Percentiles rank a stretch among this genome's conserved stretches.
phyloP scores from a whole-genome alignment of 139 green algal species.

The Edaphochlamys debaryana region DNA sequence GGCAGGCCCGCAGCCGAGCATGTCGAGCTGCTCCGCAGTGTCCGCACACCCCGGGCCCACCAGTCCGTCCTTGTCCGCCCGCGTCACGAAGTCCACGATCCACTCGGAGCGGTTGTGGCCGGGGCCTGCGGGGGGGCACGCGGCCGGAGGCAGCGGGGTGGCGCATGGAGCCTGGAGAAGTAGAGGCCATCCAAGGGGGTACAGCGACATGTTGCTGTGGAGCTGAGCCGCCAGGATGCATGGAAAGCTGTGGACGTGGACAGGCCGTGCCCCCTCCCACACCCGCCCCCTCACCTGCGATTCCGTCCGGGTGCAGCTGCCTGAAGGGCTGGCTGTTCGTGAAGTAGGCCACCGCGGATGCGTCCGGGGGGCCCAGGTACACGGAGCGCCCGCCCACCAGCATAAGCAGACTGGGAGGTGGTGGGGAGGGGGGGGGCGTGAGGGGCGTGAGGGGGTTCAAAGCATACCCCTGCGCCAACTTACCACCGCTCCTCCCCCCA shows the following conservation, averaged over 20 bases:
- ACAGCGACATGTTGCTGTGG: no score
- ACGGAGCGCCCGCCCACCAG: conserved; percentile 53
- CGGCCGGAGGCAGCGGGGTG: no score
- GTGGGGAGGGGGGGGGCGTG: neutral
- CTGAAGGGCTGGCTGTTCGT: neutral
- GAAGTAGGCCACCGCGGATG: neutral
- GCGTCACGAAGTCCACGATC: conserved; percentile 66
- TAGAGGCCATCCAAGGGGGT: no score
- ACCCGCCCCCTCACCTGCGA: no score
- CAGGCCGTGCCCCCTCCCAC: no score
- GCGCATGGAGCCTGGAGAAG: no score
- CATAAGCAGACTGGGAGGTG: conserved; percentile 45
- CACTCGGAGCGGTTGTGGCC: conserved; percentile 61
- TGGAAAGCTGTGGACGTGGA: neutral
- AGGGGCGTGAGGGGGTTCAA: neutral
- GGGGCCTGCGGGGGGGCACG: neutral
- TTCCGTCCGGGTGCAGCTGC: no score
- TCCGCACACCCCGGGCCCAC: neutral
- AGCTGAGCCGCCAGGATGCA: no score
- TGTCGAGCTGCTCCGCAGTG: neutral
- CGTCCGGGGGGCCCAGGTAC: conserved; percentile 59
- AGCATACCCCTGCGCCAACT: no score
- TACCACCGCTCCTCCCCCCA: no score
- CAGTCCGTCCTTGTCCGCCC: conserved; percentile 68
- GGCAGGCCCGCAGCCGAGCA: no score